A percentile compares a stretch with the other conserved stretches of the same genome.
phyloP scores from a whole-genome alignment of 805 yeast genomes.

The Wickerhamomyces tratensis region DNA sequence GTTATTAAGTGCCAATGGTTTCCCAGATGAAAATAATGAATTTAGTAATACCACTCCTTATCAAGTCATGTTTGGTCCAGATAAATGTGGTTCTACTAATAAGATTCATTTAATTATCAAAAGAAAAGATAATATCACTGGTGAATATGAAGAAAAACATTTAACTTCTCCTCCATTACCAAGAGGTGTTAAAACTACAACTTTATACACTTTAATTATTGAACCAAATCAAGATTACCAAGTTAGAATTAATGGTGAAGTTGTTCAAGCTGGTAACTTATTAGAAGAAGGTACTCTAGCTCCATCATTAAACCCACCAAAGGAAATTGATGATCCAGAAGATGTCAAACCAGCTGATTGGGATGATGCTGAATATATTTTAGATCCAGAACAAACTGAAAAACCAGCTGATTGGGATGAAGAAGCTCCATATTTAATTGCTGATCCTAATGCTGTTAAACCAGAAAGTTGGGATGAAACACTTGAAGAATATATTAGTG shows the following conservation, averaged over 20 bases:
- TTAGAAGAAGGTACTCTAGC: slow-evolving; percentile 42
- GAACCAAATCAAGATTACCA: slow-evolving; percentile 60
- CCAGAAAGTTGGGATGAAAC: slow-evolving; percentile 80
- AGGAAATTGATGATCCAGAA: slow-evolving; percentile 42
- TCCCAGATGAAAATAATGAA: slow-evolving; percentile 26
- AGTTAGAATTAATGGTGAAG: slow-evolving; percentile 74
- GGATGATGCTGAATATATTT: slow-evolving; percentile 61
- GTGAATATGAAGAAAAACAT: slow-evolving; percentile 59
- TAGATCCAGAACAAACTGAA: slow-evolving; percentile 51
- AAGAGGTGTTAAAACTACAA: slow-evolving; percentile 44
- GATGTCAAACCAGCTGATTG: slow-evolving; percentile 71
- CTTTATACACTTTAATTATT: slow-evolving; percentile 71
- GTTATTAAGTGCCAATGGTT: slow-evolving; percentile 40
- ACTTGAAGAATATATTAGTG: slow-evolving; percentile 45
- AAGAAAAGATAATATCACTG: slow-evolving; percentile 44
- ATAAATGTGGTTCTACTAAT: slow-evolving; percentile 74
- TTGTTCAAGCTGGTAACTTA: slow-evolving; percentile 60
- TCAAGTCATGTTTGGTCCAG: slow-evolving; percentile 93
- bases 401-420: slow-evolving; percentile 89
- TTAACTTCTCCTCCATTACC: slow-evolving; percentile 48
- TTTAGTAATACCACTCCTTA: slow-evolving; percentile 64
- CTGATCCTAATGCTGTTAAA: slow-evolving; percentile 55
- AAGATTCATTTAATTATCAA: slow-evolving; percentile 70
- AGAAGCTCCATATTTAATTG: slow-evolving; percentile 48
- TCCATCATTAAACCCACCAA: slow-evolving; percentile 67